Conservation (phyloP, 2,329 filamentous ascomycete species). For the Xylaria sp. region DNA sequence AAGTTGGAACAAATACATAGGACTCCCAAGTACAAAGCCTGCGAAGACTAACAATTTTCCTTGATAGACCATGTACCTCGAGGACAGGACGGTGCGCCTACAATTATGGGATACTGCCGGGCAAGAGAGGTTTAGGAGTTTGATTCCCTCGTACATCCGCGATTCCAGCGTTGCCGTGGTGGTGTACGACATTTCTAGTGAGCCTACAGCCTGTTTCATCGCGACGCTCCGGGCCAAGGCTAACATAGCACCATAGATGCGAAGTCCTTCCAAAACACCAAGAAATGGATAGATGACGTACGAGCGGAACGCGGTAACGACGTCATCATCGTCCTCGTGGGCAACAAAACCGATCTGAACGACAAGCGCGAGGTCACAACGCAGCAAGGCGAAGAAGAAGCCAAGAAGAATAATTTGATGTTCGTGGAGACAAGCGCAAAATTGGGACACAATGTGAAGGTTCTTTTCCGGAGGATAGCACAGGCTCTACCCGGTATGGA, state of each 20-base stretch:
- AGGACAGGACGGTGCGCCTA: constrained; percentile 95
- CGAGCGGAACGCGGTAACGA: constrained; percentile 96
- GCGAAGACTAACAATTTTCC: constrained; percentile 29
- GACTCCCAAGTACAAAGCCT: constrained; percentile 5
- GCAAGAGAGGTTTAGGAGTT: constrained; percentile 94
- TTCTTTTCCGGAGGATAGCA: constrained; percentile 95
- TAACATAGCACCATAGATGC: constrained; percentile 64
- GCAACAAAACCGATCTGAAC: constrained; percentile 99
- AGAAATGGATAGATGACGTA: constrained; percentile 99
- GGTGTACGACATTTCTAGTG: constrained; percentile 97
- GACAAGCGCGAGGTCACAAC: constrained; percentile 98
- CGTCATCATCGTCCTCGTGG: constrained; percentile 97
- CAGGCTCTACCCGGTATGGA: constrained; percentile 99
- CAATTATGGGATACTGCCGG: constrained; percentile 99
- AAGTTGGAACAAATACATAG: constrained; percentile 44
- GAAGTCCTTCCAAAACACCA: constrained; percentile 97
- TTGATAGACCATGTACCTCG: constrained; percentile 94
- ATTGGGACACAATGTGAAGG: constrained; percentile 97
- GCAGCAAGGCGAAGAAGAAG: constrained; percentile 95
- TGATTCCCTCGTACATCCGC: constrained; percentile 98
- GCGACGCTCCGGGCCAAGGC: constrained; percentile 27
- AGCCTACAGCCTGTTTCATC: constrained; percentile 33
- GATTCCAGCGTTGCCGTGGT: constrained; percentile 98
- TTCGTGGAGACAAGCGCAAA: constrained; percentile 99
- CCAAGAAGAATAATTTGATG: constrained; percentile 97